Base-by-base conservation (phyloP, 1,139 yeast genomes). In the Kazachstania sp. region DNA sequence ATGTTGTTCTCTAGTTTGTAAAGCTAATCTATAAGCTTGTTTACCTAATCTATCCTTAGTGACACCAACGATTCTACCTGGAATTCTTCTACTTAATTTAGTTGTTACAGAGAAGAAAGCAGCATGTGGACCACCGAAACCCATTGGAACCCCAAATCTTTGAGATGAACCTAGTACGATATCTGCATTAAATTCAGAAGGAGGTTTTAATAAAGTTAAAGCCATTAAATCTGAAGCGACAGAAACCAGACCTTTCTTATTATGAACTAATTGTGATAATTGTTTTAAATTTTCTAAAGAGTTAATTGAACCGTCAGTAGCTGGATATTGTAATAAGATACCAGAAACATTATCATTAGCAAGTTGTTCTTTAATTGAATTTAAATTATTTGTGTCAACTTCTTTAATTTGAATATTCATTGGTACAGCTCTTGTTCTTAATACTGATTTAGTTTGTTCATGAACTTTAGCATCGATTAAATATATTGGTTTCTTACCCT, bases 101-200 rank as follows among this genome's bases (percentile, higher is more conserved):
- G 80, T 77, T 26, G 80, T 74, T 44, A 94, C 95, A 15, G 97
- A 87, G 61, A 92, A 90, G 71, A 87, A 92, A 0, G 96, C 98
- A 45, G 98, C 98, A 66, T 92, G 98, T 5, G 98, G 98, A 32
- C 98, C 98, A 62, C 98, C 98, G 63, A 82, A 92, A 13, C 97
- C 98, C 70, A 90, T 79, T 49, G 98, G 97, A 41, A 92, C 97
- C 61, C 98, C 98, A 59, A 92, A 87, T 67, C 98, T 77, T 73
- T 92, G 98, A 5, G 97, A 78, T 18, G 88, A 81, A 48, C 98
- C 98, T 49, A 92, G 73, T 2, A 86, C 96, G 50, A 92, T 85
- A 65, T 92, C 98, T 42, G 97, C 97, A 47, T 90, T 90, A 61
- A 85, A 86, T 41, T 77, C 76, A 32, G 84, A 74, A 11, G 98